Conservation (phyloP, 257 asterid genomes). For the Anisodus acutangulus region DNA sequence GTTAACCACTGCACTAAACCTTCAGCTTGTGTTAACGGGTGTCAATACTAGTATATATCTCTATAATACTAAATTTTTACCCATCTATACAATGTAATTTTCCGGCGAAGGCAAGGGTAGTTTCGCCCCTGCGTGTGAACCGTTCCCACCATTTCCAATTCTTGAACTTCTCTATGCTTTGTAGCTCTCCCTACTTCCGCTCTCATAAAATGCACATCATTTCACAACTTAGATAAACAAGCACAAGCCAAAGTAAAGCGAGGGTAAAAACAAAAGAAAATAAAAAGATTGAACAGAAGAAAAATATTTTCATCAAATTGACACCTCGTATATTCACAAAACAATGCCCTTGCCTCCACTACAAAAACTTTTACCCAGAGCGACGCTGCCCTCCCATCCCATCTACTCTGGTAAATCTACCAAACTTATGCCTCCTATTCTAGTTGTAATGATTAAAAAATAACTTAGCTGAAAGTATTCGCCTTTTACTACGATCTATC, state of each 20-base stretch:
- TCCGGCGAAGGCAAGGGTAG: too few species aligned
- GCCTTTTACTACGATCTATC: background rate
- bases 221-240: background rate
- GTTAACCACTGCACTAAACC: too few species aligned
- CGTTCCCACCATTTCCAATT: background rate
- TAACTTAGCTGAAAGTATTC: background rate
- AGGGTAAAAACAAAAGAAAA: background rate
- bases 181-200: background rate
- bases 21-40: too few species aligned
- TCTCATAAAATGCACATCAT: background rate
- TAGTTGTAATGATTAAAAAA: background rate
- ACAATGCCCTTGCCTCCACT: slow-evolving; percentile 54
- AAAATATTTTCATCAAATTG: slow-evolving; percentile 36
- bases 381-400: slow-evolving; percentile 28
- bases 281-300: background rate
- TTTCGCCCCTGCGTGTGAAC: too few species aligned
- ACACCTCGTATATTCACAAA: slow-evolving; percentile 63
- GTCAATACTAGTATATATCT: too few species aligned
- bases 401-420: slow-evolving; percentile 6
- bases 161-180: background rate
- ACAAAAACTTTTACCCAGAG: slow-evolving; percentile 53
- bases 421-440: slow-evolving; percentile 22
- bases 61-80: too few species aligned
- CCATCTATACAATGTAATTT: too few species aligned
- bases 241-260: background rate